phyloP scores from a whole-genome alignment of 176 grass and related monocot species.

The Raddia distichophylla region DNA sequence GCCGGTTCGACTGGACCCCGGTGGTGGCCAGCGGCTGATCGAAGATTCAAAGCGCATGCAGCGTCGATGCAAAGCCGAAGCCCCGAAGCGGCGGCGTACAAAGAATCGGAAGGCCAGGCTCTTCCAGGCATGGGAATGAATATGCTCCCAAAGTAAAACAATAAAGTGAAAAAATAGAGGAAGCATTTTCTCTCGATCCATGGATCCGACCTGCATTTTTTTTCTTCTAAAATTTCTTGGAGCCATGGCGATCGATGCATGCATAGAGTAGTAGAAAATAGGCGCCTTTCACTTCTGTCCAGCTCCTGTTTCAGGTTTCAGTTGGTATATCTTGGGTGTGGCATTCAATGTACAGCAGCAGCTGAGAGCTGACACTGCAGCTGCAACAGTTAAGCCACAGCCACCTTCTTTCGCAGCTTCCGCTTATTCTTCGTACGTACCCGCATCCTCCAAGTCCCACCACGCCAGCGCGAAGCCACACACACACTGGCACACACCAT shows the following conservation, averaged over 20 bases:
- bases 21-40: constrained; percentile 28
- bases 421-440: constrained; percentile 13
- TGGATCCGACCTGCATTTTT: neutral
- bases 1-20: constrained; percentile 68
- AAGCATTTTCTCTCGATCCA: neutral
- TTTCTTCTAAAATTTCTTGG: neutral
- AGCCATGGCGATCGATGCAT: neutral
- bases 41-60: too few relatives aligned
- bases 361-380: neutral
- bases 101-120: neutral
- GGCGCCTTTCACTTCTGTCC: neutral
- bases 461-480: too few relatives aligned
- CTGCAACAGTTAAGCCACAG: constrained; percentile 47
- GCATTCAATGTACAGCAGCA: constrained; percentile 55
- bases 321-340: constrained; percentile 24
- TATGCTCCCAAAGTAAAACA: neutral
- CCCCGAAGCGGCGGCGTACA: neutral
- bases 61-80: neutral
- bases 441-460: too few relatives aligned
- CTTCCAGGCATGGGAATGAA: neutral
- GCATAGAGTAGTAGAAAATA: neutral
- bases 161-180: neutral
- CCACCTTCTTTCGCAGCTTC: neutral
- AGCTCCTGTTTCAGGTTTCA: constrained; percentile 31
- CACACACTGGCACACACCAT: too few relatives aligned